Conservation (phyloP, 768 basidiomycete species). For the Saitozyma podzolica region DNA sequence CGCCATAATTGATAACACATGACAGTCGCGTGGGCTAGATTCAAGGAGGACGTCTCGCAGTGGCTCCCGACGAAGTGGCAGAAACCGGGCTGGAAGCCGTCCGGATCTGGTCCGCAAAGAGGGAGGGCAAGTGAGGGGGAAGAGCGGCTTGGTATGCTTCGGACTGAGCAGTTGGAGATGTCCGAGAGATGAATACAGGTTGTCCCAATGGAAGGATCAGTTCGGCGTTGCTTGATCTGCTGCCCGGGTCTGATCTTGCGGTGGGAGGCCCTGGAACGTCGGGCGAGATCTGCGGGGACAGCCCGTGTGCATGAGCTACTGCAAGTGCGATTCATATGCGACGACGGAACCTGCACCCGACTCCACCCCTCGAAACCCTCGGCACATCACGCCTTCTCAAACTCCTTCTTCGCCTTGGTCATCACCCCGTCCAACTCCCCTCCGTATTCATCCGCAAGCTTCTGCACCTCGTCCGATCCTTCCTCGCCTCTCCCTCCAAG, state of each 20-base stretch:
- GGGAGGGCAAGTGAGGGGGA: slow-evolving; percentile 15
- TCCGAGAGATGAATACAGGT: slow-evolving; percentile 27
- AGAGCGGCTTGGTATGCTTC: slow-evolving; percentile 32
- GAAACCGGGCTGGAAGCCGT: neutral
- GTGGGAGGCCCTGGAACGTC: too few relatives aligned
- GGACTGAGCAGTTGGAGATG: slow-evolving; percentile 41
- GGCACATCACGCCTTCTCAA: slow-evolving; percentile 43
- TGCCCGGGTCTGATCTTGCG: too few relatives aligned
- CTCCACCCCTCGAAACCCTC: neutral
- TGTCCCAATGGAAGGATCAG: neutral
- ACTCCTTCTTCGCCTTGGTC: slow-evolving; percentile 49
- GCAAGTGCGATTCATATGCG: too few relatives aligned
- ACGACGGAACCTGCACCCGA: neutral
- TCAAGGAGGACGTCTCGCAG: slow-evolving; percentile 28
- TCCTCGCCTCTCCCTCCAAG: slow-evolving; percentile 36
- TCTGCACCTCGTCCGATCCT: slow-evolving; percentile 45
- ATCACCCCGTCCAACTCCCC: slow-evolving; percentile 44
- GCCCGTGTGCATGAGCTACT: too few relatives aligned
- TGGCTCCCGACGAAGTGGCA: slow-evolving; percentile 2
- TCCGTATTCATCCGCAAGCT: slow-evolving; percentile 44
- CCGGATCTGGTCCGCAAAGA: neutral
- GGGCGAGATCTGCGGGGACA: too few relatives aligned
- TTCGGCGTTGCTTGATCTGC: too few relatives aligned
- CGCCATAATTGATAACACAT: neutral
- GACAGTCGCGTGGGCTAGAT: slow-evolving; percentile 27